Base-by-base conservation (phyloP, 169 alveolate species). In the Plasmodium inui region DNA sequence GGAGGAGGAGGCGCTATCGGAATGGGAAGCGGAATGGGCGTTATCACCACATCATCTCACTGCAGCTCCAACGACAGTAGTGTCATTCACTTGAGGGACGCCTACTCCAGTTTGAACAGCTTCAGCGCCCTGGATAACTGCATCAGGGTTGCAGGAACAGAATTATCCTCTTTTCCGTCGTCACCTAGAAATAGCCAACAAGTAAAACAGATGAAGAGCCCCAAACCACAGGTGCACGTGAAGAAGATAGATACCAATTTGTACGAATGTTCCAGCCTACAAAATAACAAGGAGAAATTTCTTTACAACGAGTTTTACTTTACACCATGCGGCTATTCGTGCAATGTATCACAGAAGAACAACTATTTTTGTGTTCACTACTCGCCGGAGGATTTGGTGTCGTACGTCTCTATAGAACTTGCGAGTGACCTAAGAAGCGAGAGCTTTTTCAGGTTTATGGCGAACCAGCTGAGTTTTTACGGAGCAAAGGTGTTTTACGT, bases 291-390 rank as follows among this genome's bases (percentile, higher is more conserved):
- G 39, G 95, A 90, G 7, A 80, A 67, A 5, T 81, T 61, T 44
- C 41, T 81, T 6, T 90, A 90, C 41, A 90, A 90, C 53, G 95
- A 90, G 9, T 90, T 70, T 22, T 80, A 81, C 37, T 90, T 90
- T 53, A 71, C 83, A 10, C 92, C 92, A 76, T 90, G 84, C 34
- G 95, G 95, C 14, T 90, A 67, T 71, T 90, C 95, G 7, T 90
- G 95, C 61, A 90, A 90, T 39, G 92, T 71, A 1, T 41, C 79
- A 4, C 17, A 90, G 22, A 82, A 81, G 41, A 90, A 67, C 41
- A 90, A 90, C 73, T 90, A 82, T n/a, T 90, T 81, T 30, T 90
- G 95, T 70, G 92, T 82, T 1, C 95, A 90, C 74, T 90, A 90
- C 39, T 81, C 95, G 0, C 95, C 95, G 3, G 95, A 90, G 70